These are phyloP conservation scores for Erodium maritimum DNA, from an alignment of 345 rosid genomes.

Conservation along the genomic window DNA sequence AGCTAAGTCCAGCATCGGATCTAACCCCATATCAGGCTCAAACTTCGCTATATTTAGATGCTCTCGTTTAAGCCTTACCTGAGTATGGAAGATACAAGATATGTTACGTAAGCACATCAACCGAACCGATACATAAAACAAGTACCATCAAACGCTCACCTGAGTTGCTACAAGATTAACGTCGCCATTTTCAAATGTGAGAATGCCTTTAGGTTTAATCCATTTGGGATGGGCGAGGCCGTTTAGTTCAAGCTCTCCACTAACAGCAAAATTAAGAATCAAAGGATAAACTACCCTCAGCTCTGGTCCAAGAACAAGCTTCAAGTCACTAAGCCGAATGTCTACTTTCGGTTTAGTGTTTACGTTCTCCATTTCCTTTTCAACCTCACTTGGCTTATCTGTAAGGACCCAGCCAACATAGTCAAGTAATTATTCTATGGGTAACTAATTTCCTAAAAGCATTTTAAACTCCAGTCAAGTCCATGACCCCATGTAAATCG, in stretches of 20 bases:
- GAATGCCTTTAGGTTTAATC: slow-evolving; percentile 82
- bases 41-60: slow-evolving; percentile 87
- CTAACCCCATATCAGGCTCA: slow-evolving; percentile 87
- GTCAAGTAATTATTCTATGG: background rate
- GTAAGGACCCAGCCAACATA: slow-evolving; percentile 15
- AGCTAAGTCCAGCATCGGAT: slow-evolving; percentile 86
- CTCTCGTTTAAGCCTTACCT: slow-evolving; percentile 93
- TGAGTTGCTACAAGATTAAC: slow-evolving; percentile 97
- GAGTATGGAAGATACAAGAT: slow-evolving; percentile 18
- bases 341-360: slow-evolving; percentile 70
- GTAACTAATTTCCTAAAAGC: background rate
- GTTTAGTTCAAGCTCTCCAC: slow-evolving; percentile 88
- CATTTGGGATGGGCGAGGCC: slow-evolving; percentile 85
- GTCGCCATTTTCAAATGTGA: slow-evolving; percentile 94
- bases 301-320: slow-evolving; percentile 90
- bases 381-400: slow-evolving; percentile 58
- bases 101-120: slow-evolving; percentile 5
- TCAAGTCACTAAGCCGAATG: slow-evolving; percentile 75
- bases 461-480: background rate
- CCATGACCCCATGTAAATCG: background rate
- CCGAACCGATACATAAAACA: slow-evolving; percentile 7
- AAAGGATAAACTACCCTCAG: slow-evolving; percentile 85
- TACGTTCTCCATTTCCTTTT: slow-evolving; percentile 53
- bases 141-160: slow-evolving; percentile 26
- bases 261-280: slow-evolving; percentile 82